Evolutionary conservation across 2,329 filamentous ascomycete genomes (phyloP).

Genomic region (Arthrocladium fulminans): DNA sequence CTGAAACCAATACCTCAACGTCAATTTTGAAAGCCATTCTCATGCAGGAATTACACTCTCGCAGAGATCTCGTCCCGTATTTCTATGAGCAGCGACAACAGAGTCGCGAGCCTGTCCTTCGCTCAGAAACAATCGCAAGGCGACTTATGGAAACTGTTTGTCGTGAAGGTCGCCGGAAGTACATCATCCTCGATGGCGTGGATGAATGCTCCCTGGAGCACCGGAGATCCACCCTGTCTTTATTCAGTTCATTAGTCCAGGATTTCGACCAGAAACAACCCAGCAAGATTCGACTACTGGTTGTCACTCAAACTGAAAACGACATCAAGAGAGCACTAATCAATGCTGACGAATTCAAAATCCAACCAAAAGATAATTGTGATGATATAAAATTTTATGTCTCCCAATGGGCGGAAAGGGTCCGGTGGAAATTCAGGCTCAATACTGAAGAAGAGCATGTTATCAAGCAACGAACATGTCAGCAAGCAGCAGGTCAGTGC

Average conservation of each 20-base stretch:
- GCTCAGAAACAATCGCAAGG: constrained; percentile 20
- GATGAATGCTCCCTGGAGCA: constrained; percentile 34
- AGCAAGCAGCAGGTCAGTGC: constrained; percentile 12
- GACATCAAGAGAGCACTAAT: constrained; percentile 25
- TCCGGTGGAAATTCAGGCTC: constrained; percentile 17
- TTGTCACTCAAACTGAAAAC: constrained; percentile 27
- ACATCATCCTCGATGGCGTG: constrained; percentile 38
- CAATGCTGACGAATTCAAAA: constrained; percentile 19
- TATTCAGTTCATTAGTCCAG: constrained; percentile 23
- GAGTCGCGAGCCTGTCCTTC: constrained; percentile 25
- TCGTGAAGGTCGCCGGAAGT: constrained; percentile 22
- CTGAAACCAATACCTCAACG: constrained; percentile 23
- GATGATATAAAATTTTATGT: constrained; percentile 27
- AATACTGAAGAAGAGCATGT: neutral
- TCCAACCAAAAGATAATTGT: constrained; percentile 21
- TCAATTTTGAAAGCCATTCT: constrained; percentile 29
- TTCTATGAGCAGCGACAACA: constrained; percentile 25
- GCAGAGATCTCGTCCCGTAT: constrained; percentile 25
- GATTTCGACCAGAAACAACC: constrained; percentile 20
- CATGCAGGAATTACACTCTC: constrained; percentile 26
- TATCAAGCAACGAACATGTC: constrained; percentile 18
- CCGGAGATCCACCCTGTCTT: constrained; percentile 24
- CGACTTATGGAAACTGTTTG: constrained; percentile 28
- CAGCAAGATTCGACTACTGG: constrained; percentile 25
- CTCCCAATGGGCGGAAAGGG: constrained; percentile 18